A percentile compares a stretch with the other conserved stretches of the same genome.
These are phyloP conservation scores for Triadica sebifera DNA, from an alignment of 345 rosid genomes.

Conservation along the genomic window DNA sequence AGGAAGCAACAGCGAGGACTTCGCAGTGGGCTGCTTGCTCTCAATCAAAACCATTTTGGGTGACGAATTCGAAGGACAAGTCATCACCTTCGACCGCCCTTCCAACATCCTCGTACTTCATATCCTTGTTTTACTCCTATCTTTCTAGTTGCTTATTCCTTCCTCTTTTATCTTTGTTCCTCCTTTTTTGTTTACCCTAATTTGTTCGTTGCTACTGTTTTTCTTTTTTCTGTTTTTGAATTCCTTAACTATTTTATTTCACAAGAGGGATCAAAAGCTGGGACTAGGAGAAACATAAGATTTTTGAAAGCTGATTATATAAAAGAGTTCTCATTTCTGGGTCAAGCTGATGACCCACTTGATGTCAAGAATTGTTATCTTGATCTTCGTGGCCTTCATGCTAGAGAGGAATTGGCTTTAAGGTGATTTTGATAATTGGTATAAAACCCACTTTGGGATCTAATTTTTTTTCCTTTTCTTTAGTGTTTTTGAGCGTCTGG, in stretches of 20 bases:
- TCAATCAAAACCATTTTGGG: conserved; percentile 80
- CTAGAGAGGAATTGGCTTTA: conserved; percentile 75
- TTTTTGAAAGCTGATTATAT: conserved; percentile 78
- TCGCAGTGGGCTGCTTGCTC: conserved; percentile 82
- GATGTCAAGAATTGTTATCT: conserved; percentile 58
- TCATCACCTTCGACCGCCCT: conserved; percentile 81
- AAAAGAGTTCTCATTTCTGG: conserved; percentile 54
- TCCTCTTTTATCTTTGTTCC: not conserved
- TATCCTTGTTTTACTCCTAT: conserved; percentile 51
- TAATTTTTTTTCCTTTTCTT: not conserved
- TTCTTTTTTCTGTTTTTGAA: not conserved
- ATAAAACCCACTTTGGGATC: not conserved
- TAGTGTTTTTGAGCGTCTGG: not conserved
- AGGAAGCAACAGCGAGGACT: conserved; percentile 51
- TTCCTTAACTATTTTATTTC: conserved; percentile 35
- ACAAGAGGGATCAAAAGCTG: conserved; percentile 69
- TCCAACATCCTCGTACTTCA: conserved; percentile 94
- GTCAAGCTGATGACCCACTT: conserved; percentile 84
- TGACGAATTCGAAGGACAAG: conserved; percentile 89
- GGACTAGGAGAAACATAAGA: conserved; percentile 54
- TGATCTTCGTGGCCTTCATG: conserved; percentile 57
- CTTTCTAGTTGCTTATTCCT: not conserved
- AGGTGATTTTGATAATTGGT: conserved; percentile 41
- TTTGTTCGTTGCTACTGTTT: conserved; percentile 16
- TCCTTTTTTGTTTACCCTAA: not conserved